Conservation (phyloP, 2,329 filamentous ascomycete genomes). For the Didymella pinodella region DNA sequence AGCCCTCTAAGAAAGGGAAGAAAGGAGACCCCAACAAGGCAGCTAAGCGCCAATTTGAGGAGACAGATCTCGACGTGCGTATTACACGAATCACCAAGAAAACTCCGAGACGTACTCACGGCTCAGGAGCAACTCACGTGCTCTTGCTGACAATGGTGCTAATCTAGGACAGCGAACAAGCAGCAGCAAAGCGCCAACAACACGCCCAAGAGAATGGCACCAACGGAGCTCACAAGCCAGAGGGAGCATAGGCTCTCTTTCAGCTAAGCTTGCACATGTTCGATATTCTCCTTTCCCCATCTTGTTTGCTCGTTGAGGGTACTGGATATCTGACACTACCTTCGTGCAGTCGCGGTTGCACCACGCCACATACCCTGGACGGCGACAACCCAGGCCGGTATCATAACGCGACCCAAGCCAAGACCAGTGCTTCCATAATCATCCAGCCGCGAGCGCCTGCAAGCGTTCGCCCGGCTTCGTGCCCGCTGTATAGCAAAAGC, state of each 20-base stretch:
- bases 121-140: slow-evolving; percentile 31
- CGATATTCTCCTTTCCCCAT: slow-evolving; percentile 29
- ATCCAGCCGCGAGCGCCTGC: not conserved
- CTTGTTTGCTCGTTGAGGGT: slow-evolving; percentile 20
- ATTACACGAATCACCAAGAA: slow-evolving; percentile 31
- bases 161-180: slow-evolving; percentile 48
- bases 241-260: slow-evolving; percentile 40
- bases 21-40: slow-evolving; percentile 38
- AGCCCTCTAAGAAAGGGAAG: slow-evolving; percentile 54
- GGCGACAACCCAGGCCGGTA: slow-evolving; percentile 21
- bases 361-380: slow-evolving; percentile 21
- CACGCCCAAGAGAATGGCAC: slow-evolving; percentile 37
- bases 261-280: slow-evolving; percentile 45
- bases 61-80: slow-evolving; percentile 59
- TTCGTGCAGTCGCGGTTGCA: slow-evolving; percentile 38
- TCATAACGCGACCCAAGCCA: slow-evolving; percentile 15
- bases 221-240: slow-evolving; percentile 40
- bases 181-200: slow-evolving; percentile 45
- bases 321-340: slow-evolving; percentile 36
- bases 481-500: slow-evolving; percentile 28
- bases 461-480: not conserved
- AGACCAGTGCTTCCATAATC: not conserved
- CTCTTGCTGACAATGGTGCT: slow-evolving; percentile 47
- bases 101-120: slow-evolving; percentile 29
- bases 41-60: slow-evolving; percentile 55